Conservation (phyloP, 352 stramenopile species). For the Pythium myriotylum region DNA sequence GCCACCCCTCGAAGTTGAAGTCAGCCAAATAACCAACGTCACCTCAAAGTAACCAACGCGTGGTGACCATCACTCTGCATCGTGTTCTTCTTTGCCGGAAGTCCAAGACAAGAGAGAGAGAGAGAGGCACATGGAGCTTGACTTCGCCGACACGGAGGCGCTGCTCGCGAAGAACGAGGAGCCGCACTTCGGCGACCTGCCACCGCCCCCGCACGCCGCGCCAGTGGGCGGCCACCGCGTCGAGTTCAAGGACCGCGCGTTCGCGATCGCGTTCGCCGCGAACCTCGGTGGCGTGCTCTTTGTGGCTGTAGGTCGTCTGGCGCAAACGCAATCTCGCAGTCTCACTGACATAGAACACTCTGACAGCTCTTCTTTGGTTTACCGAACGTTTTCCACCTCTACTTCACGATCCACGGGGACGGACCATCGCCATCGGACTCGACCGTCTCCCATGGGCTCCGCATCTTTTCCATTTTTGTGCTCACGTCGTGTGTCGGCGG, state of each 20-base stretch:
- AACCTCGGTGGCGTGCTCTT: constrained; percentile 59
- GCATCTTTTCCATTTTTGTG: constrained; percentile 72
- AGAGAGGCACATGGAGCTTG: constrained; percentile 48
- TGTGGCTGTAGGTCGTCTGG: constrained; percentile 53
- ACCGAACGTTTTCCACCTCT: constrained; percentile 72
- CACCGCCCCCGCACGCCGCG: constrained; percentile 9
- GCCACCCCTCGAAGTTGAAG: constrained; percentile 12
- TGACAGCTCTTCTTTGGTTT: constrained; percentile 76
- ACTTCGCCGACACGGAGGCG: constrained; percentile 58
- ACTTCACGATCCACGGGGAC: constrained; percentile 78
- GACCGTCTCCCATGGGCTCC: constrained; percentile 65
- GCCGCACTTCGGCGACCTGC: constrained; percentile 19
- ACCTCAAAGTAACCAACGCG: constrained; percentile 25
- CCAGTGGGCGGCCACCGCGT: constrained; percentile 29
- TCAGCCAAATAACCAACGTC: constrained; percentile 13
- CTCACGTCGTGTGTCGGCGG: constrained; percentile 66
- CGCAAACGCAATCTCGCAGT: too few species aligned
- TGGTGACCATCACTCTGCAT: constrained; percentile 19
- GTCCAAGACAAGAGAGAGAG: not conserved
- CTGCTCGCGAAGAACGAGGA: constrained; percentile 58
- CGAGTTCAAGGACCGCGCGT: constrained; percentile 68
- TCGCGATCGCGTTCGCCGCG: constrained; percentile 61
- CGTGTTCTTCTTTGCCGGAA: not conserved
- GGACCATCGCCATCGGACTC: constrained; percentile 24
- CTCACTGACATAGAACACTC: too few species aligned